Evolutionary conservation across 2,329 filamentous ascomycete species (phyloP).

Genomic region (Lecanicillium sp.): DNA sequence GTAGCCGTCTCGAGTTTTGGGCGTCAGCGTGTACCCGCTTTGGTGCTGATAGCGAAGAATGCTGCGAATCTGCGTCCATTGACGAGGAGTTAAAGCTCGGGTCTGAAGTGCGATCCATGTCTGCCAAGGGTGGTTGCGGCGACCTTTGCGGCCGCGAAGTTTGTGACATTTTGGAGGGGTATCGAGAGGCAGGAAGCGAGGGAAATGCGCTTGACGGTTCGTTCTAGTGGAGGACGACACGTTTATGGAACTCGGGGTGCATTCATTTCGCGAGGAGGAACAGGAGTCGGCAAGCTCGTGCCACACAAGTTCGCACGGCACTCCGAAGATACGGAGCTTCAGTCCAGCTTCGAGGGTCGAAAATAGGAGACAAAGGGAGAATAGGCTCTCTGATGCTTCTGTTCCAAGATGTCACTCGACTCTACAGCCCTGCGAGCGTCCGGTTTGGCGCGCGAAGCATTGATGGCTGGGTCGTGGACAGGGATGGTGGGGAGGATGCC

Average conservation of each 20-base stretch:
- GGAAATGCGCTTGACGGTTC: conserved; percentile 45
- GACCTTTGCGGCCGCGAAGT: conserved; percentile 45
- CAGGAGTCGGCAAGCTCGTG: no score
- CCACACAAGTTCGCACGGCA: no score
- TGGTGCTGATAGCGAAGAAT: conserved; percentile 50
- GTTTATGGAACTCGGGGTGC: conserved; percentile 26
- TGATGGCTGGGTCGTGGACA: no score
- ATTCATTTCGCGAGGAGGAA: conserved; percentile 31
- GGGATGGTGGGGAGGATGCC: background rate
- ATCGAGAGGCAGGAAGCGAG: conserved; percentile 53
- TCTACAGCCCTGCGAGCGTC: background rate
- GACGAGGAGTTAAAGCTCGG: conserved; percentile 54
- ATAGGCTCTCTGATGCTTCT: no score
- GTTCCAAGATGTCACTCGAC: background rate
- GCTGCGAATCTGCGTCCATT: conserved; percentile 47
- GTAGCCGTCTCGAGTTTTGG: conserved; percentile 47
- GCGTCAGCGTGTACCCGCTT: conserved; percentile 42
- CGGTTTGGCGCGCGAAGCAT: background rate
- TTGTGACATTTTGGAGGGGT: conserved; percentile 49
- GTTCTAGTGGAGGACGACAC: conserved; percentile 15
- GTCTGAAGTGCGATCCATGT: conserved; percentile 48
- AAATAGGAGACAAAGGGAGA: no score
- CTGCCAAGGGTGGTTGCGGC: conserved; percentile 33
- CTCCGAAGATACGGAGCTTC: no score
- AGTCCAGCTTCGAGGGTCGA: no score